Evolutionary conservation across 192 early-diverging fungal genomes (phyloP).

Genomic region (Rhizophagus sp.): DNA sequence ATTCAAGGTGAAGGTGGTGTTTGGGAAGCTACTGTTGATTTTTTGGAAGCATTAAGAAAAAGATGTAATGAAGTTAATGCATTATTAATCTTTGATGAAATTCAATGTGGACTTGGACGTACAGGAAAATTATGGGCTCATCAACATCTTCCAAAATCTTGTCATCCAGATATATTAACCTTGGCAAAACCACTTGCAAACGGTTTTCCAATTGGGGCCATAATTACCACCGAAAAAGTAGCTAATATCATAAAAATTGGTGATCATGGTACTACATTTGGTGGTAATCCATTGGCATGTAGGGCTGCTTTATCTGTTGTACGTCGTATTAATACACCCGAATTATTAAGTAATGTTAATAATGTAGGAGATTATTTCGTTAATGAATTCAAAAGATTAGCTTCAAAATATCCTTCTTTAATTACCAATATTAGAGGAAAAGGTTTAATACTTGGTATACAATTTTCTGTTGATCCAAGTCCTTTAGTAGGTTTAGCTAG

Average conservation of each 20-base stretch:
- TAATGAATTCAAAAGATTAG: constrained; percentile 46
- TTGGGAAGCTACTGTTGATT: constrained; percentile 68
- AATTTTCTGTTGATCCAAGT: constrained; percentile 70
- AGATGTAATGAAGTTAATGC: constrained; percentile 85
- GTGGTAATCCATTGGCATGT: constrained; percentile 91
- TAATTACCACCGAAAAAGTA: constrained; percentile 73
- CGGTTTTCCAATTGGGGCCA: constrained; percentile 95
- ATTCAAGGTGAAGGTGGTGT: constrained; percentile 98
- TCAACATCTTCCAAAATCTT: constrained; percentile 63
- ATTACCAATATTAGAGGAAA: constrained; percentile 80
- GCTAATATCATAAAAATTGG: constrained; percentile 74
- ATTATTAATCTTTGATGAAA: constrained; percentile 95
- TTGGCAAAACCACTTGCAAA: constrained; percentile 98
- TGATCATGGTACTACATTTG: constrained; percentile 98
- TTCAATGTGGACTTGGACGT: constrained; percentile 93
- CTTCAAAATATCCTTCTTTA: constrained; percentile 46
- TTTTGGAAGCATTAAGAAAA: constrained; percentile 73
- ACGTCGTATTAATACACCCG: constrained; percentile 63
- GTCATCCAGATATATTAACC: constrained; percentile 88
- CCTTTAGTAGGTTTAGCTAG: constrained; percentile 73
- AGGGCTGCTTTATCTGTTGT: constrained; percentile 79
- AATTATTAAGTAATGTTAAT: constrained; percentile 73
- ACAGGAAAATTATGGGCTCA: constrained; percentile 90
- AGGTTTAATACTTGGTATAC: constrained; percentile 87
- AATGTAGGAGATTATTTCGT: constrained; percentile 66